Conservation (phyloP, 345 rosid genomes). For the Draba incana region DNA sequence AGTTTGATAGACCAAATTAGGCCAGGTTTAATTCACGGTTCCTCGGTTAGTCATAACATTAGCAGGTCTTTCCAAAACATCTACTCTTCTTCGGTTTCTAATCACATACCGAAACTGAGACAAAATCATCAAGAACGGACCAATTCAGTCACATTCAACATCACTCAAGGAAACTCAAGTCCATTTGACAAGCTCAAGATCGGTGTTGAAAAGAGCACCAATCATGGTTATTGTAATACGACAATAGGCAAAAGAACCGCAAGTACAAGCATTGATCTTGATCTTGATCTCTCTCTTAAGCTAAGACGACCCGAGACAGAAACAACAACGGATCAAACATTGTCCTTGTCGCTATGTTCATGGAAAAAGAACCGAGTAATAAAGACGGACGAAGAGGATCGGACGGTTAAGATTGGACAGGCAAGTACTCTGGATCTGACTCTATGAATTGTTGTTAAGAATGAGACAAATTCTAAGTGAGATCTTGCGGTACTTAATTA, state of each 20-base stretch:
- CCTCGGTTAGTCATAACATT: constrained; percentile 43
- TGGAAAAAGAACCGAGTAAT: constrained; percentile 50
- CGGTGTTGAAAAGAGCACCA: constrained; percentile 35
- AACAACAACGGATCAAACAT: constrained; percentile 42
- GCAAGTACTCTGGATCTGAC: constrained; percentile 96
- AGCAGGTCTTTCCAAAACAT: constrained; percentile 36
- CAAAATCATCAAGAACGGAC: constrained; percentile 31
- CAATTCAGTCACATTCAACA: constrained; percentile 27
- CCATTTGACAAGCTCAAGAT: constrained; percentile 21
- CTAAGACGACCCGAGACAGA: constrained; percentile 42
- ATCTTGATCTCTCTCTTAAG: constrained; percentile 59
- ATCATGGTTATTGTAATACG: constrained; percentile 23
- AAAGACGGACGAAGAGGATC: constrained; percentile 40
- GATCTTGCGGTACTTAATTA: constrained; percentile 84
- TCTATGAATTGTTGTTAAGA: constrained; percentile 63
- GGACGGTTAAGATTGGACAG: constrained; percentile 48
- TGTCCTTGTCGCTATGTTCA: constrained; percentile 61
- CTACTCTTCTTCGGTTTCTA: constrained; percentile 31
- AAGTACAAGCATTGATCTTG: constrained; percentile 47
- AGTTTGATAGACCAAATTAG: constrained; percentile 46
- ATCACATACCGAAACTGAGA: constrained; percentile 30
- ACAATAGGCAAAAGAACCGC: constrained; percentile 47
- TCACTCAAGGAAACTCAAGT: constrained; percentile 35
- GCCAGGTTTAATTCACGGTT: constrained; percentile 41
- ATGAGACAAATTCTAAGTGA: constrained; percentile 75